These are phyloP conservation scores for Aegilops speltoides DNA, from an alignment of 176 grass and related monocot species.

Conservation along the genomic window DNA sequence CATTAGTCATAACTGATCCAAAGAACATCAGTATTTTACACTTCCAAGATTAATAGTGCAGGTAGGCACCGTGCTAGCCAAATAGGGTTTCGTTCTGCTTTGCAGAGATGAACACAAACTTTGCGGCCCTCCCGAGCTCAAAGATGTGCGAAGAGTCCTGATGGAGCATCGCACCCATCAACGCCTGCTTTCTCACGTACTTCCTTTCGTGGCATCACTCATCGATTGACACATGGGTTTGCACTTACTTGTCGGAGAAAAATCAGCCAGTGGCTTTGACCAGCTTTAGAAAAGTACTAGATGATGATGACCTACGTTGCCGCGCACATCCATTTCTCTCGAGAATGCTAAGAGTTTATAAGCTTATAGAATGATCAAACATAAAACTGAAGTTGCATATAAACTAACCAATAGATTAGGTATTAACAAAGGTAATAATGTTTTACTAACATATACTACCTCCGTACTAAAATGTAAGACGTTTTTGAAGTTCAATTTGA, in stretches of 20 bases:
- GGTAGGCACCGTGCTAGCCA: slow-evolving; percentile 3
- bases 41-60: background rate
- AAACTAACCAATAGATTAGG: no score
- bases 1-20: background rate
- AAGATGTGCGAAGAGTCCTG: background rate
- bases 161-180: background rate
- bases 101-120: background rate
- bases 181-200: background rate
- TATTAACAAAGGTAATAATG: no score
- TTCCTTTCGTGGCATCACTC: background rate
- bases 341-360: no score
- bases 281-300: no score
- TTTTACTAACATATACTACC: no score
- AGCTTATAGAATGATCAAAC: no score
- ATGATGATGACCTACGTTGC: no score
- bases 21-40: background rate
- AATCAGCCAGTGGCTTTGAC: background rate
- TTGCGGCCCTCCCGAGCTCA: background rate
- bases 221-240: background rate
- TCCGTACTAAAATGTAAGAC: no score
- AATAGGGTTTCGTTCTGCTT: background rate
- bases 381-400: no score
- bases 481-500: no score
- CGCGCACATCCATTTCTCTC: no score
- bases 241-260: background rate